phyloP scores from a whole-genome alignment of 345 rosid genomes.

The Eucalyptus albens region DNA sequence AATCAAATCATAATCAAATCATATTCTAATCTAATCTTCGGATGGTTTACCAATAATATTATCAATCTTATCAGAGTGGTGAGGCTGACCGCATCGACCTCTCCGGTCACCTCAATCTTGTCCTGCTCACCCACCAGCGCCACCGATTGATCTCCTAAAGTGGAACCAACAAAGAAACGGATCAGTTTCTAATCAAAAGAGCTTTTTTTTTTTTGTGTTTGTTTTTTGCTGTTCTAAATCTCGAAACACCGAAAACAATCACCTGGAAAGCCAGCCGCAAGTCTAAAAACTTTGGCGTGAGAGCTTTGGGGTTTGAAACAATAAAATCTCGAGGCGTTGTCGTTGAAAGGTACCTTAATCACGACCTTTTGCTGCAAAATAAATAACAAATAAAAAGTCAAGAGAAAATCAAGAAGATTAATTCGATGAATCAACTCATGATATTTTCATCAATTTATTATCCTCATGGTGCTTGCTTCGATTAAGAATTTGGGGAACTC shows the following conservation, averaged over 20 bases:
- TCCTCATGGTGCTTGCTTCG: too few species aligned
- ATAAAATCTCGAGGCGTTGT: neutral
- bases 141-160: neutral
- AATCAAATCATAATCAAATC: too few species aligned
- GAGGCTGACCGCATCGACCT: neutral
- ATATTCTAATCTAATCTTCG: too few species aligned
- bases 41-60: too few species aligned
- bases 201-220: too few species aligned
- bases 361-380: neutral
- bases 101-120: neutral
- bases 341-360: neutral
- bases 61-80: neutral
- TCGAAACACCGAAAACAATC: neutral
- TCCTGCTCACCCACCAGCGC: neutral
- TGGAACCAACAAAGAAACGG: neutral
- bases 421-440: too few species aligned
- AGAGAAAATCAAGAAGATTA: too few species aligned
- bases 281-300: neutral
- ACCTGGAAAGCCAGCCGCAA: neutral
- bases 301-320: neutral
- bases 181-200: too few species aligned
- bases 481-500: too few species aligned
- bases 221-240: too few species aligned
- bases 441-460: too few species aligned
- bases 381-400: too few species aligned